Conservation (phyloP, 2,329 filamentous ascomycete genomes). For the Botryotinia calthae region DNA sequence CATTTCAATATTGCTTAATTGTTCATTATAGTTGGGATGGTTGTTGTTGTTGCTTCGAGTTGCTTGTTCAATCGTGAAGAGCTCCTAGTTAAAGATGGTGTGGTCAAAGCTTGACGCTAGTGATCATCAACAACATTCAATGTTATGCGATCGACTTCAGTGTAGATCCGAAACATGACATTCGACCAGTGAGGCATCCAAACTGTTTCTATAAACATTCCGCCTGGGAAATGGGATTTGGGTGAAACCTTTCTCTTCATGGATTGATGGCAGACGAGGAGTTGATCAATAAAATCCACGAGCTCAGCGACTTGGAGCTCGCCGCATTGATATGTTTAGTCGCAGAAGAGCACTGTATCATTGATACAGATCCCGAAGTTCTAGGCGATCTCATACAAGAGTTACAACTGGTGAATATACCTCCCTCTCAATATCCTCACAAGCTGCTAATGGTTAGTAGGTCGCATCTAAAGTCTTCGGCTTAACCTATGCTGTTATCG, state of each 20-base stretch:
- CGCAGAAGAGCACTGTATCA: conserved; percentile 81
- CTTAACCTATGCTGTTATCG: conserved; percentile 65
- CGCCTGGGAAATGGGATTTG: conserved; percentile 19
- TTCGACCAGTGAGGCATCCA: not conserved
- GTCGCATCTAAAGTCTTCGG: conserved; percentile 70
- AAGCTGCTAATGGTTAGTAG: conserved; percentile 41
- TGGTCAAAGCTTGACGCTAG: conserved; percentile 36
- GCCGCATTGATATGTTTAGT: conserved; percentile 79
- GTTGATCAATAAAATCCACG: conserved; percentile 68
- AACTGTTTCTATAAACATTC: not conserved
- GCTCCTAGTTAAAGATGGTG: conserved; percentile 30
- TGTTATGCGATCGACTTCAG: conserved; percentile 22
- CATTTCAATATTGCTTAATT: conserved; percentile 27
- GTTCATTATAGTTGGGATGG: conserved; percentile 10
- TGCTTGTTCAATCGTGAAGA: conserved; percentile 12
- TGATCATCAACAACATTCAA: conserved; percentile 20
- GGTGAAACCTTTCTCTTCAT: conserved; percentile 9
- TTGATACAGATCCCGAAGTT: conserved; percentile 64
- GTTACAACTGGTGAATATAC: conserved; percentile 59
- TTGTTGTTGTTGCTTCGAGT: conserved; percentile 16
- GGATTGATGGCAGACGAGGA: conserved; percentile 58
- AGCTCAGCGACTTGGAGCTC: conserved; percentile 82
- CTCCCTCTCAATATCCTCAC: not conserved
- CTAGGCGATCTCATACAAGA: conserved; percentile 71
- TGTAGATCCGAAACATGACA: conserved; percentile 1